These are phyloP conservation scores for Dryas alaskensis DNA, from an alignment of 306 rosid species.

Conservation along the genomic window DNA sequence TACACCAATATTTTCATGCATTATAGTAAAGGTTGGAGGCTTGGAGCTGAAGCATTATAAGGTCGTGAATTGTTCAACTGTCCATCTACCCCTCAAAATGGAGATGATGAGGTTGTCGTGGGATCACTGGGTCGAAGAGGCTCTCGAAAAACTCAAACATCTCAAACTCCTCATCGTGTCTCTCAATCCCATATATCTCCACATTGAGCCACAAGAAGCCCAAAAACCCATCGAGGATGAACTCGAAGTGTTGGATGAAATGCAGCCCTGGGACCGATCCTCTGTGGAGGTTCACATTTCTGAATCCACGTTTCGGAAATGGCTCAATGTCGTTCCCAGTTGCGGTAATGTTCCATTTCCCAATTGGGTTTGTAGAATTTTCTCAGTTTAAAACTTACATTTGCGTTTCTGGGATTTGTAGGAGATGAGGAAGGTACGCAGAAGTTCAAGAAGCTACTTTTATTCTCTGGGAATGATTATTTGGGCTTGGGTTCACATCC, in stretches of 20 bases:
- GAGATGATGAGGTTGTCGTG: slow-evolving; percentile 40
- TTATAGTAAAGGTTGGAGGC: too few species aligned
- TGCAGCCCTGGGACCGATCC: slow-evolving; percentile 75
- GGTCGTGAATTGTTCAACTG: too few species aligned
- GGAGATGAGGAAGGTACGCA: slow-evolving; percentile 64
- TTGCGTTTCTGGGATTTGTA: slow-evolving; percentile 16
- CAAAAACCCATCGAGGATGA: not conserved
- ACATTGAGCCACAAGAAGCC: slow-evolving; percentile 13
- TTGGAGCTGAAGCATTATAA: too few species aligned
- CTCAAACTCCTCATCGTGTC: slow-evolving; percentile 67
- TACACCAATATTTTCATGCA: too few species aligned
- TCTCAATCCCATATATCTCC: slow-evolving; percentile 72
- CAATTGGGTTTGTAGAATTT: not conserved
- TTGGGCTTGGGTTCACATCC: slow-evolving; percentile 95
- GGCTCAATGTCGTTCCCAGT: slow-evolving; percentile 73
- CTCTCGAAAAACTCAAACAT: slow-evolving; percentile 50
- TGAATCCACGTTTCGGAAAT: slow-evolving; percentile 51
- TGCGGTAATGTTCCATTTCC: slow-evolving; percentile 42
- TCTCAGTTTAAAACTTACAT: not conserved
- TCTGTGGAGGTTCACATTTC: slow-evolving; percentile 69
- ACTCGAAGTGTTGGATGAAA: slow-evolving; percentile 63
- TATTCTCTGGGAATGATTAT: slow-evolving; percentile 95
- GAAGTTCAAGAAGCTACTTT: slow-evolving; percentile 50
- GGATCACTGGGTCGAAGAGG: slow-evolving; percentile 65
- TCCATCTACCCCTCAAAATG: slow-evolving; percentile 20